A percentile compares a stretch with the other conserved stretches of the same genome.
These are phyloP conservation scores for Aspergillus caelatus DNA, from an alignment of 2,329 filamentous ascomycete genomes.

Conservation along the genomic window DNA sequence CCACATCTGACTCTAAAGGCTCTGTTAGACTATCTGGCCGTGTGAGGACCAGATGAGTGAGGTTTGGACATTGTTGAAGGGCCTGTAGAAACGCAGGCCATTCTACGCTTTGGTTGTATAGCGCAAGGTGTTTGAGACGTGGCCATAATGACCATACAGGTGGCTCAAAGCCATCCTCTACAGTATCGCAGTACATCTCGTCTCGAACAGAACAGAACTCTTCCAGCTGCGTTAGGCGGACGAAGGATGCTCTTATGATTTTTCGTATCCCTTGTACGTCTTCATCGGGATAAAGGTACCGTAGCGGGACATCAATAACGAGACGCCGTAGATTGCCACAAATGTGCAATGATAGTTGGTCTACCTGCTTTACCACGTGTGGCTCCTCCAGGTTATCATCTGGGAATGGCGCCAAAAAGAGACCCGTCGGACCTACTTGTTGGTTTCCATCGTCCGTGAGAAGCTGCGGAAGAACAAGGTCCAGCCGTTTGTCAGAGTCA, in stretches of 20 bases:
- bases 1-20: background rate
- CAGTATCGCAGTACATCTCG: constrained; percentile 15
- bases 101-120: constrained; percentile 16
- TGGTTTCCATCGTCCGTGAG: background rate
- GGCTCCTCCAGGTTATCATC: constrained; percentile 8
- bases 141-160: constrained; percentile 19
- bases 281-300: constrained; percentile 12
- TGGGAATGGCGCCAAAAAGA: constrained; percentile 16
- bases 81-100: constrained; percentile 11
- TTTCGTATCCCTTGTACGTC: constrained; percentile 9
- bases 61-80: constrained; percentile 10
- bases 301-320: constrained; percentile 11
- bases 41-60: constrained; percentile 18
- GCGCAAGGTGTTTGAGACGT: constrained; percentile 13
- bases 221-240: constrained; percentile 15
- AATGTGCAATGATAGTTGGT: background rate
- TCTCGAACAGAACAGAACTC: constrained; percentile 18
- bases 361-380: background rate
- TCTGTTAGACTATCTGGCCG: constrained; percentile 12
- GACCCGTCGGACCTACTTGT: background rate
- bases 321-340: background rate
- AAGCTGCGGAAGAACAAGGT: constrained; percentile 4
- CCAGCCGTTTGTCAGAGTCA: background rate
- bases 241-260: constrained; percentile 14
- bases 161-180: constrained; percentile 3